Base-by-base conservation (phyloP, 257 asterid genomes). In the Solanum lycopersicoides region DNA sequence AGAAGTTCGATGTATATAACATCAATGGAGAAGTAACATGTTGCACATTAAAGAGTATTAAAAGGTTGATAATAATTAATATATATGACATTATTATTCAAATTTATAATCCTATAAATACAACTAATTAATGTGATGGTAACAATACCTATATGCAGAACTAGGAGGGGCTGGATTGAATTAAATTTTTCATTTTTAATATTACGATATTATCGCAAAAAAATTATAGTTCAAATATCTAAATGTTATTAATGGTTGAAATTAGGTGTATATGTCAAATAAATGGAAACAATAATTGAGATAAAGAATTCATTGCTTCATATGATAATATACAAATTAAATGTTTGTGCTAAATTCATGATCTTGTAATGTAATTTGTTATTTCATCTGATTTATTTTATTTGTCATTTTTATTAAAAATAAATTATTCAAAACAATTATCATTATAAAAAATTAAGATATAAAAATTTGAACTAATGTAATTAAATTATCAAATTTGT, bases 211-310 rank as follows among this genome's bases (percentile, higher is more conserved):
- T 69, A 69, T 7, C 4, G 23, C 21, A 7, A 30, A 12, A 16
- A 16, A 53, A 30, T 28, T 39, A 14, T 30, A 68, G 9, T 68
- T 68, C 11, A 15, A 68, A 14, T 28, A 30, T 30, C 75, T 30
- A 28, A 28, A 66, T 66, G 1, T 9, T 66, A 28, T 25, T 12
- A 2, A 5, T 3, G 1, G 5, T 66, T 2, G 10, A 66, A 66
- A 66, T 66, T 66, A 71, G 34, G n/a, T 2, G 3, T 5, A 14
- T 50, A 7, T 7, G 89, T 80, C 93, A 92, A 92, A 92, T 95
- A 93, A 96, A 96, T 94, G 96, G 94, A 90, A 28, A 92, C 74
- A 93, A 97, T 91, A 91, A 95, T 94, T 93, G 97, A 91, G 93
- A 94, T 91, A 89, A 91, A 93, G 94, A 92, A 89, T 20, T 50